Evolutionary conservation across 768 basidiomycete species (phyloP).

Genomic region (Paxillus rubicundulus): DNA sequence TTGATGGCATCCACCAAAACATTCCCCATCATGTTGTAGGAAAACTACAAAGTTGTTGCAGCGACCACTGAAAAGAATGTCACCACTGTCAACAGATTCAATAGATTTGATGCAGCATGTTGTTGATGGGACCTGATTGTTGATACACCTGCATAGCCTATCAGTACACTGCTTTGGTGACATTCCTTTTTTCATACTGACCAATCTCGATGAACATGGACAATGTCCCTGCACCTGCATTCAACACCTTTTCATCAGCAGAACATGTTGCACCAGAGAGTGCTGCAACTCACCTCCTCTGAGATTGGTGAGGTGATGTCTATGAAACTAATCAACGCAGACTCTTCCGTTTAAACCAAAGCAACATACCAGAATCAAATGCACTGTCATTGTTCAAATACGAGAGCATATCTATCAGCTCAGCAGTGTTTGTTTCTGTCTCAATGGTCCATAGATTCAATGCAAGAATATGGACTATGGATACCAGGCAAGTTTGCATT

Average conservation of each 20-base stretch:
- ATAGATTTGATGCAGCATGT: slow-evolving; percentile 46
- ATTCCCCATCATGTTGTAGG: slow-evolving; percentile 34
- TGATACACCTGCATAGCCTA: slow-evolving; percentile 44
- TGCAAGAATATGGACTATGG: slow-evolving; percentile 28
- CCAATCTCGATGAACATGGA: slow-evolving; percentile 54
- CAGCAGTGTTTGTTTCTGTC: slow-evolving; percentile 45
- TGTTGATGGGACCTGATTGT: slow-evolving; percentile 55
- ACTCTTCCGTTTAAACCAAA: neutral
- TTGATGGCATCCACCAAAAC: slow-evolving; percentile 44
- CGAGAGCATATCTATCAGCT: slow-evolving; percentile 46
- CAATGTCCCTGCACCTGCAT: slow-evolving; percentile 49
- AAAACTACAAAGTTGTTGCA: slow-evolving; percentile 49
- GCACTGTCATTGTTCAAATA: slow-evolving; percentile 43
- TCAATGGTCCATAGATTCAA: slow-evolving; percentile 29
- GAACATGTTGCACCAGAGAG: slow-evolving; percentile 18
- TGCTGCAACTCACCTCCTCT: slow-evolving; percentile 36
- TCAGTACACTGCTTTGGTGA: slow-evolving; percentile 21
- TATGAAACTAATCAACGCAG: slow-evolving; percentile 11
- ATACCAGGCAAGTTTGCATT: slow-evolving; percentile 21
- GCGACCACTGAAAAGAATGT: slow-evolving; percentile 57
- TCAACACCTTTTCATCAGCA: slow-evolving; percentile 49
- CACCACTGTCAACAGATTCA: slow-evolving; percentile 52
- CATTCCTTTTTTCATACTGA: slow-evolving; percentile 31
- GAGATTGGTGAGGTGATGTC: slow-evolving; percentile 31
- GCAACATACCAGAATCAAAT: slow-evolving; percentile 32